Percentiles rank a stretch among this genome's conserved stretches.
Evolutionary conservation across 2,329 filamentous ascomycete genomes (phyloP).

Genomic region (Shiraia sp.): DNA sequence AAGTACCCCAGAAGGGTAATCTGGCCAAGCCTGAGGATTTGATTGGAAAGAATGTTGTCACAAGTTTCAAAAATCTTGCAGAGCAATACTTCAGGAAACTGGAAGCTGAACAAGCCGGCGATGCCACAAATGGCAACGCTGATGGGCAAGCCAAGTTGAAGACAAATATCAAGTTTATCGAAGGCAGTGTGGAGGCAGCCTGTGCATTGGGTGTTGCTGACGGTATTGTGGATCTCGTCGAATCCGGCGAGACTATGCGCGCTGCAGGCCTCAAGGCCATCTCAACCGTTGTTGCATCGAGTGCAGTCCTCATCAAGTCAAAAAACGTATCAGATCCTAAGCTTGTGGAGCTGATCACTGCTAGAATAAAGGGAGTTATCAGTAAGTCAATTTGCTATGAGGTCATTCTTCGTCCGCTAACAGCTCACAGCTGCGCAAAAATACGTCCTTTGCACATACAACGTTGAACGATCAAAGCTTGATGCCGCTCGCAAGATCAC

Average conservation of each 20-base stretch:
- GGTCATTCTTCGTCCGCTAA: conserved; percentile 12
- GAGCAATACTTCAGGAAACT: conserved; percentile 81
- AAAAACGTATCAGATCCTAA: conserved; percentile 77
- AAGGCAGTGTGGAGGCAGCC: conserved; percentile 95
- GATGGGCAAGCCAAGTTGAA: conserved; percentile 61
- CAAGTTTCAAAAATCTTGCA: conserved; percentile 87
- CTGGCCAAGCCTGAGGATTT: conserved; percentile 74
- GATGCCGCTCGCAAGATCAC: conserved; percentile 74
- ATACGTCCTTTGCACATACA: conserved; percentile 96
- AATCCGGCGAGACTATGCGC: conserved; percentile 98
- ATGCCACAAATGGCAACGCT: conserved; percentile 38
- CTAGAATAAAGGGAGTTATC: conserved; percentile 90
- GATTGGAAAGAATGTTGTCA: conserved; percentile 90
- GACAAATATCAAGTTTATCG: conserved; percentile 91
- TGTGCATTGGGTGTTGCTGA: conserved; percentile 95
- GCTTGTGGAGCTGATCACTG: conserved; percentile 81
- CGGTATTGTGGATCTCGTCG: conserved; percentile 95
- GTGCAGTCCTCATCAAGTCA: conserved; percentile 90
- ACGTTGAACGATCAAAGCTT: conserved; percentile 75
- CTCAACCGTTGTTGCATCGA: conserved; percentile 86
- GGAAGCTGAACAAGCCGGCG: conserved; percentile 58
- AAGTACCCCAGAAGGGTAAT: conserved; percentile 84
- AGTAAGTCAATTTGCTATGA: conserved; percentile 52
- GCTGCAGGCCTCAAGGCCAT: conserved; percentile 93
- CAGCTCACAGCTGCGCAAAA: conserved; percentile 70